phyloP scores from a whole-genome alignment of 2,329 filamentous ascomycete genomes.

The Lecanicillium sp. region DNA sequence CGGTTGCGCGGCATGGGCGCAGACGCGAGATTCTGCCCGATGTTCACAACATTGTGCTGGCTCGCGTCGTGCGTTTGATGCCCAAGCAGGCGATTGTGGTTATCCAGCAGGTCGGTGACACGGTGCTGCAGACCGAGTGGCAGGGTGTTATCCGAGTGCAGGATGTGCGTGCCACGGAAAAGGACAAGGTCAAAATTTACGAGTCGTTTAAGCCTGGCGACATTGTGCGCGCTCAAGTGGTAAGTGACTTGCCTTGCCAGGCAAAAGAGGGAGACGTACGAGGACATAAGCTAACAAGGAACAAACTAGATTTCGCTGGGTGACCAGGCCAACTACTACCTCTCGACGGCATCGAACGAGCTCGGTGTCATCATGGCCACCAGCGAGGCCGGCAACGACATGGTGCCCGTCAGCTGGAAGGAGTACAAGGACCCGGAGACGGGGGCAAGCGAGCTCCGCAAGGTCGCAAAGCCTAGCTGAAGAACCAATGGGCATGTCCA shows the following conservation, averaged over 20 bases:
- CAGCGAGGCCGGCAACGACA: slow-evolving; percentile 80
- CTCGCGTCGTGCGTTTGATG: slow-evolving; percentile 77
- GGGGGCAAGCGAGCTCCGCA: slow-evolving; percentile 70
- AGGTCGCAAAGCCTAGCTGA: slow-evolving; percentile 91
- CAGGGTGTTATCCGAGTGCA: slow-evolving; percentile 80
- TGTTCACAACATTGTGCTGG: slow-evolving; percentile 74
- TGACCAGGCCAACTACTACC: slow-evolving; percentile 91
- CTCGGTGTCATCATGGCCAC: slow-evolving; percentile 89
- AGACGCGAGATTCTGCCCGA: slow-evolving; percentile 73
- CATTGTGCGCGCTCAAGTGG: slow-evolving; percentile 79
- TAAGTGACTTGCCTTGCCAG: slow-evolving; percentile 28
- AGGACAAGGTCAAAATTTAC: slow-evolving; percentile 86
- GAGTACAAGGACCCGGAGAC: slow-evolving; percentile 84
- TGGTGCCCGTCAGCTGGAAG: slow-evolving; percentile 93
- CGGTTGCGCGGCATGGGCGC: slow-evolving; percentile 43
- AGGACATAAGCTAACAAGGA: background rate
- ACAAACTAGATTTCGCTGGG: slow-evolving; percentile 70
- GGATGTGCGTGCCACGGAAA: slow-evolving; percentile 91
- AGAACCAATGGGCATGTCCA: slow-evolving; percentile 1
- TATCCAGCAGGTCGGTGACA: slow-evolving; percentile 75
- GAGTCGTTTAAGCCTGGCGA: slow-evolving; percentile 92
- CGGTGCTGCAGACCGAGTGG: slow-evolving; percentile 71
- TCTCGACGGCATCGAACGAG: slow-evolving; percentile 87
- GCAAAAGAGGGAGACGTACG: background rate
- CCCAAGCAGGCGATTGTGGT: slow-evolving; percentile 79